Percentiles rank a stretch among this genome's conserved stretches.
phyloP scores from a whole-genome alignment of 225 moss, liverwort and hornwort species.

The Lunularia cruciata region DNA sequence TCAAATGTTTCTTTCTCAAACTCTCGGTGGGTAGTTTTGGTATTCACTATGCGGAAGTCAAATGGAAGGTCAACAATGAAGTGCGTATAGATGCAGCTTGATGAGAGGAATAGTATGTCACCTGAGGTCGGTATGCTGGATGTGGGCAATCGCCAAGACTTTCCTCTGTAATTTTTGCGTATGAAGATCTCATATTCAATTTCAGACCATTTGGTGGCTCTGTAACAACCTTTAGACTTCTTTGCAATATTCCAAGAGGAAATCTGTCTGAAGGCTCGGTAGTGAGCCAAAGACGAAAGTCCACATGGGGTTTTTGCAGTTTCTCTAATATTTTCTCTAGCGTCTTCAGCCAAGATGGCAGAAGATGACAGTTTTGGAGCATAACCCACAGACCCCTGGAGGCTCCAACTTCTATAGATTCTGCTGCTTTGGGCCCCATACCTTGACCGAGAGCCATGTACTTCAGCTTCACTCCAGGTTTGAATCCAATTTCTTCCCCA shows the following conservation, averaged over 20 bases:
- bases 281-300: slow-evolving; percentile 89
- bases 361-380: slow-evolving; percentile 93
- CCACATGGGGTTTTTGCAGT: slow-evolving; percentile 67
- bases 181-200: slow-evolving; percentile 74
- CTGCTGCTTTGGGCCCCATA: slow-evolving; percentile 88
- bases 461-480: slow-evolving; percentile 79
- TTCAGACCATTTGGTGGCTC: slow-evolving; percentile 93
- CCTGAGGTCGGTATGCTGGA: slow-evolving; percentile 76
- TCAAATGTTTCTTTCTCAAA: too few relatives aligned
- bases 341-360: slow-evolving; percentile 90
- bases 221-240: slow-evolving; percentile 79
- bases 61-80: too few relatives aligned
- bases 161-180: slow-evolving; percentile 91
- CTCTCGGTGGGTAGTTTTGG: too few relatives aligned
- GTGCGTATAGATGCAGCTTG: too few relatives aligned
- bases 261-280: slow-evolving; percentile 88
- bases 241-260: slow-evolving; percentile 80
- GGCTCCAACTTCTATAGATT: slow-evolving; percentile 72
- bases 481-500: slow-evolving; percentile 85
- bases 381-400: slow-evolving; percentile 83
- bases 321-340: slow-evolving; percentile 89
- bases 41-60: too few relatives aligned
- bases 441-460: slow-evolving; percentile 97
- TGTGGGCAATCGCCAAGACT: slow-evolving; percentile 81
- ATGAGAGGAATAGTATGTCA: background rate